Evolutionary conservation across 352 stramenopile genomes (phyloP), one percentile per base, ranked within the genome.

Genomic region (Globisporangium spinosum): DNA sequence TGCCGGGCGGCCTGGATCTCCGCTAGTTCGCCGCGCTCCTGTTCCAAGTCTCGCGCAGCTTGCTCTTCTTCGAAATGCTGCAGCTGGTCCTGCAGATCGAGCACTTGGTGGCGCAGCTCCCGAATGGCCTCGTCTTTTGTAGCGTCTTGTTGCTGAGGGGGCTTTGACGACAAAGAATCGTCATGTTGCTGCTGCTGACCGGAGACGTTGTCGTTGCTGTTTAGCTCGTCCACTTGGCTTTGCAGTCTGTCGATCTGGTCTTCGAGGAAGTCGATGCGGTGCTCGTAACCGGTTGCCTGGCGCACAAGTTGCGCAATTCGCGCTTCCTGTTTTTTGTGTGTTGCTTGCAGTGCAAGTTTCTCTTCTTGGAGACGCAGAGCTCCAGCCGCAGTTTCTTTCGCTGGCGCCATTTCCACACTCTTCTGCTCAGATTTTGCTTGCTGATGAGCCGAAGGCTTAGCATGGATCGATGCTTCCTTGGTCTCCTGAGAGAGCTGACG

Each of bases 1-100:
- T 72, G 63, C 0, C 81, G 73, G 29, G 56, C 71, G 23, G 58
- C 63, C 40, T 73, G 77, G 17, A 88, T 68, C 43, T 78, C 66
- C 17, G 65, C 23, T 1, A 85, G 43, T 43, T 90, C 77, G 6
- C 62, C 29, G 12, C 67, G 57, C 32, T 79, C 70, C 0, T 62
- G 29, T 40, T 82, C 72, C 0, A 83, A 57, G 54, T 80, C 74
- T 0, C 65, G 62, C 9, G 56, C 58, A n/a, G 63, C 58, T 47
- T 63, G 27, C 35, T 56, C 63, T 23, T 67, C 68, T 45, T 65
- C 63, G 12, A 67, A 66, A 12, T 34, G 45, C 23, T 73, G 56
- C 17, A 73, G 32, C 38, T 70, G 55, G 8, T 73, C 68, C 56
- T 73, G 63, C 57, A 73, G 45, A n/a, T 73, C 64, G 45, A 57